These are phyloP conservation scores for Euptelea pleiosperma DNA, from an alignment of 164 flowering plant species.

Conservation along the genomic window DNA sequence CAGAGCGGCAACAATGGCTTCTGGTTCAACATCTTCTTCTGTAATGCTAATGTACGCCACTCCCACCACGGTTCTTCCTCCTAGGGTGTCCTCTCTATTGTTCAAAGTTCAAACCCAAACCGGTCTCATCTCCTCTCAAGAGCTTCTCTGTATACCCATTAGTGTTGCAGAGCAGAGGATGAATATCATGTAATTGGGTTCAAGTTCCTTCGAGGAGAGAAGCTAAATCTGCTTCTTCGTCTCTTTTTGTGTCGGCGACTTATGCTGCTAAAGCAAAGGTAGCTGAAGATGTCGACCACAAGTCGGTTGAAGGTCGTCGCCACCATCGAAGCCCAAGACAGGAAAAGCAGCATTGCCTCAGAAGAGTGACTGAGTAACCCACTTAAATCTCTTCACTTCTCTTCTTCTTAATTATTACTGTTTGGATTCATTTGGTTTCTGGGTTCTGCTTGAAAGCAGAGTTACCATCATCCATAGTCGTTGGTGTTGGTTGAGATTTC, in stretches of 20 bases:
- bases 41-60: conserved; percentile 3
- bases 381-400: no score
- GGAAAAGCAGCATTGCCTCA: conserved; percentile 85
- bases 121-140: conserved; percentile 16
- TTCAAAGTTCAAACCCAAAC: conserved; percentile 29
- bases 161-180: conserved; percentile 19
- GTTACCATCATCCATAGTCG: no score
- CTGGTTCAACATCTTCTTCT: conserved; percentile 11
- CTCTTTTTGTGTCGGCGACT: conserved; percentile 28
- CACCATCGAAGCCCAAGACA: conserved; percentile 62
- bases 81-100: conserved; percentile 29
- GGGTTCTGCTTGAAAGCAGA: neutral
- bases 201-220: conserved; percentile 11
- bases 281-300: conserved; percentile 28
- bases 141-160: conserved; percentile 30
- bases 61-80: conserved; percentile 19
- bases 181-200: conserved; percentile 18
- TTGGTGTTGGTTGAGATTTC: no score
- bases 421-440: neutral
- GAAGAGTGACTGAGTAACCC: conserved; percentile 90
- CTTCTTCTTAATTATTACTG: neutral
- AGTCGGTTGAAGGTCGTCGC: conserved; percentile 20
- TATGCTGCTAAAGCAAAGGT: conserved; percentile 33
- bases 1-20: no score
- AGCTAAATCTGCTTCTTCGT: conserved; percentile 9